Evolutionary conservation across 78 protist species (phyloP).

Genomic region (Pelomyxa schiedti): DNA sequence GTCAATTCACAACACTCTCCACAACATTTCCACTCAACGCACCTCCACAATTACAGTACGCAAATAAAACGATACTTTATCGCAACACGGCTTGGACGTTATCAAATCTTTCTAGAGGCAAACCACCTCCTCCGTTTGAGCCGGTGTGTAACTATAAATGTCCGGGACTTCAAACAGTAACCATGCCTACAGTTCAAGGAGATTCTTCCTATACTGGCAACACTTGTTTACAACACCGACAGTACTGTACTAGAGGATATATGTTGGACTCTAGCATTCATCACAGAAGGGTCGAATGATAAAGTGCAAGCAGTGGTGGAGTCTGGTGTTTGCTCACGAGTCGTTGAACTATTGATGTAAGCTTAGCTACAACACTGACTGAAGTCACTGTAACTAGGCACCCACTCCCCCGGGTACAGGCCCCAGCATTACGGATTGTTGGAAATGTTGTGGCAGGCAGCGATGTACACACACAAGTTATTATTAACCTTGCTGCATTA

Average conservation of each 20-base stretch:
- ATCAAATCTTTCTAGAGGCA: conserved; percentile 93
- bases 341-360: conserved; percentile 72
- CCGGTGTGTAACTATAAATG: neutral
- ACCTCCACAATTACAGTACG: conserved; percentile 2
- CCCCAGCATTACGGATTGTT: conserved; percentile 90
- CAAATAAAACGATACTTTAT: conserved; percentile 61
- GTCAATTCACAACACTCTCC: conserved; percentile 1
- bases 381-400: conserved; percentile 4
- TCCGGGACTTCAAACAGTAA: conserved; percentile 38
- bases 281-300: conserved; percentile 86
- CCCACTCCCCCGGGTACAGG: conserved; percentile 64
- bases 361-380: neutral
- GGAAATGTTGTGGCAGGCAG: conserved; percentile 97
- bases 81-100: conserved; percentile 96
- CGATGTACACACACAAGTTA: conserved; percentile 91
- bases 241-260: conserved; percentile 87
- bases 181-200: conserved; percentile 9
- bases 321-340: conserved; percentile 50
- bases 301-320: conserved; percentile 74
- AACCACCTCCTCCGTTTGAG: conserved; percentile 73
- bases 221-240: conserved; percentile 58
- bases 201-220: too few relatives aligned
- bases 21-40: neutral
- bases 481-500: conserved; percentile 58
- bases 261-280: conserved; percentile 93